Evolutionary conservation across 495 filamentous ascomycete genomes (phyloP).

Genomic region (Letharia columbiana): DNA sequence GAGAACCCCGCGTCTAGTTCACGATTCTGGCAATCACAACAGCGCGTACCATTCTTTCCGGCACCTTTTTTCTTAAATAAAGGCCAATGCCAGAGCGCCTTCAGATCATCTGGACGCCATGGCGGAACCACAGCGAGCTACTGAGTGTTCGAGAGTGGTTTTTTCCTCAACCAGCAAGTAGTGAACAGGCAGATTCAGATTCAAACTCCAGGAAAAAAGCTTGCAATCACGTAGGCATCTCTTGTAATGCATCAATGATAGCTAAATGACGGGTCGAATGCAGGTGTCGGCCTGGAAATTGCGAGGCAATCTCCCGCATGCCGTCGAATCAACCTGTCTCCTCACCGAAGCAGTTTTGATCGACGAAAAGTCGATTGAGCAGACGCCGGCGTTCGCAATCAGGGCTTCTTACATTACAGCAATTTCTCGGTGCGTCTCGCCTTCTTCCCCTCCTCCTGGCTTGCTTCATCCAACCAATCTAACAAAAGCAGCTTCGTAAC

Average conservation of each 20-base stretch:
- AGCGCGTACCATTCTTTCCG: no score
- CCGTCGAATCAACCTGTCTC: slow-evolving; percentile 72
- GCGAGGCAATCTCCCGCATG: slow-evolving; percentile 68
- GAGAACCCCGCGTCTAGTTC: background rate
- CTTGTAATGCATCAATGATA: background rate
- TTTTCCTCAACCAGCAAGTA: slow-evolving; percentile 42
- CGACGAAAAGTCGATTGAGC: slow-evolving; percentile 43
- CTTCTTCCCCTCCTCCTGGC: no score
- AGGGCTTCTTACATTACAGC: slow-evolving; percentile 51
- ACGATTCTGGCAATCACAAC: no score
- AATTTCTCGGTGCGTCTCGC: slow-evolving; percentile 46
- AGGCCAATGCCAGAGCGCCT: slow-evolving; percentile 12
- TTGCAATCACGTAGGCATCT: slow-evolving; percentile 38
- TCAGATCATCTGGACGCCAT: slow-evolving; percentile 70
- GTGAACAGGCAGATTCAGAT: slow-evolving; percentile 28
- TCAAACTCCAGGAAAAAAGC: slow-evolving; percentile 33
- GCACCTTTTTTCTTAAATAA: background rate
- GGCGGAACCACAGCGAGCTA: slow-evolving; percentile 60
- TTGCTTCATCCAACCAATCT: no score
- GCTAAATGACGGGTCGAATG: background rate
- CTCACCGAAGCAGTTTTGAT: slow-evolving; percentile 65
- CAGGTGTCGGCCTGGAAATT: slow-evolving; percentile 51
- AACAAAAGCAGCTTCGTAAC: slow-evolving; percentile 67
- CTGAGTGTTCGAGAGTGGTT: slow-evolving; percentile 58
- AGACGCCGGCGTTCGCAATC: slow-evolving; percentile 38